phyloP scores from a whole-genome alignment of 306 rosid genomes.

The Phaseolus lunatus region DNA sequence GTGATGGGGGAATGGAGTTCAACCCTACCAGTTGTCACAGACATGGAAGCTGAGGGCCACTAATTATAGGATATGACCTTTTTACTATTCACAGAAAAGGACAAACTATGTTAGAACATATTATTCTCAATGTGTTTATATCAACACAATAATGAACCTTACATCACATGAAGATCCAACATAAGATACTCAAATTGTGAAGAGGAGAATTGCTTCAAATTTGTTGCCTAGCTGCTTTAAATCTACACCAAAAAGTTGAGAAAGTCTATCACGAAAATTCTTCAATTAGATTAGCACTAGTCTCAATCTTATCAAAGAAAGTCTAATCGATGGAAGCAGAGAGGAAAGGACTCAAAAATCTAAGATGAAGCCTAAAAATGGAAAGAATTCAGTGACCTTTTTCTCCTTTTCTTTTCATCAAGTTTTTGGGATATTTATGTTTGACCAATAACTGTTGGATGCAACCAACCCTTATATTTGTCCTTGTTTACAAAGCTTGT shows the following conservation, averaged over 20 bases:
- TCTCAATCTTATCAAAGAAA: background rate
- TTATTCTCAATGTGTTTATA: constrained; percentile 12
- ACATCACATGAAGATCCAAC: constrained; percentile 43
- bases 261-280: constrained; percentile 15
- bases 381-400: constrained; percentile 28
- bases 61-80: constrained; percentile 19
- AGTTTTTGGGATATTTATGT: constrained; percentile 29
- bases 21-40: constrained; percentile 44
- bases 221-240: constrained; percentile 47
- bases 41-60: constrained; percentile 51
- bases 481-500: constrained; percentile 3
- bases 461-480: background rate
- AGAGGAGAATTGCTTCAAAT: constrained; percentile 36
- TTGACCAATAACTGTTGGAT: constrained; percentile 24
- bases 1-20: constrained; percentile 45
- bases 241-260: constrained; percentile 29
- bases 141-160: constrained; percentile 9
- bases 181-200: background rate
- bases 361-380: constrained; percentile 39
- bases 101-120: constrained; percentile 22
- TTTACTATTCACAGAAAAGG: constrained; percentile 38
- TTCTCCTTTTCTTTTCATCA: background rate
- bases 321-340: constrained; percentile 35
- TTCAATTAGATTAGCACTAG: background rate
- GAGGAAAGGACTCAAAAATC: constrained; percentile 38